phyloP scores from a whole-genome alignment of 495 filamentous ascomycete genomes.

The Choiromyces venosus region DNA sequence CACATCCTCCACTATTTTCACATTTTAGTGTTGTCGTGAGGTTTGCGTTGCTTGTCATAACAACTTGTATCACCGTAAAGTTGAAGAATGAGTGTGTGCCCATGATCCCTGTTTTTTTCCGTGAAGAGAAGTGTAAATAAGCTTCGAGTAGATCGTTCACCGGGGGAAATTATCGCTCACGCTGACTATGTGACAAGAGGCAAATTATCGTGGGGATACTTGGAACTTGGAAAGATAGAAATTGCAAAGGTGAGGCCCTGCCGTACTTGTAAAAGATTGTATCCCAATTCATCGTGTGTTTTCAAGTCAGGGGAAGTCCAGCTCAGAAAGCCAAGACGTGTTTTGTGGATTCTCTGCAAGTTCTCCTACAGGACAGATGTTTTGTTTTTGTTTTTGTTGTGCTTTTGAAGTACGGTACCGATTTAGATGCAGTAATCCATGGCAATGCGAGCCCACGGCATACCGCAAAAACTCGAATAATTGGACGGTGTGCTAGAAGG shows the following conservation, averaged over 20 bases:
- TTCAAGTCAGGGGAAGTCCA: neutral
- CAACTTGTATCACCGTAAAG: neutral
- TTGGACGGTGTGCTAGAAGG: no score
- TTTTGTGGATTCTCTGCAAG: neutral
- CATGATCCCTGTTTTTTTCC: neutral
- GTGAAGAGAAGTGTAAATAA: neutral
- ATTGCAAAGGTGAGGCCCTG: neutral
- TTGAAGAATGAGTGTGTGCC: neutral
- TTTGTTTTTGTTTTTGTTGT: neutral
- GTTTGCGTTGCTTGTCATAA: neutral
- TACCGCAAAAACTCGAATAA: no score
- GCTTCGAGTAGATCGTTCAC: neutral
- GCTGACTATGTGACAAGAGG: neutral
- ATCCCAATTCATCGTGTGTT: neutral
- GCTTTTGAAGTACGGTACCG: neutral
- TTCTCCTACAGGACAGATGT: neutral
- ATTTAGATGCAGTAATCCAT: no score
- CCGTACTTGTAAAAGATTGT: neutral
- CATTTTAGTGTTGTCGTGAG: neutral
- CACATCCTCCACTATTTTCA: neutral
- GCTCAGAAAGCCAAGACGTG: neutral
- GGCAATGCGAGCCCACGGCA: no score
- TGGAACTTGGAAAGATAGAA: neutral
- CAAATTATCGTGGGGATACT: neutral
- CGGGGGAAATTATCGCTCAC: neutral